phyloP scores from a whole-genome alignment of 2,329 filamentous ascomycete genomes.

The Clarireedia monteithiana region DNA sequence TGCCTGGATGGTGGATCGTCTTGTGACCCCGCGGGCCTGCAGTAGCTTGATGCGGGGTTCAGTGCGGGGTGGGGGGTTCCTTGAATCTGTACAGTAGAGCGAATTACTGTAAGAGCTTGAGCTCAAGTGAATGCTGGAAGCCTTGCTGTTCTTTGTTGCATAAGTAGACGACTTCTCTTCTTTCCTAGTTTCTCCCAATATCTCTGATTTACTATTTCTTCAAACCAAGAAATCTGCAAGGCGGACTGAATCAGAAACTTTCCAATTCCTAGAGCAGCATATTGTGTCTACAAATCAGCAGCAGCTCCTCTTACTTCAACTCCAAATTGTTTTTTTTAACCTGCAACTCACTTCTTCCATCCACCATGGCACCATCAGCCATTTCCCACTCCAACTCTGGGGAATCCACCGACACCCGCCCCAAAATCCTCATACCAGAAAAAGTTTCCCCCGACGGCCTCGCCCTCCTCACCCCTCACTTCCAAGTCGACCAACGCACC shows the following conservation, averaged over 20 bases:
- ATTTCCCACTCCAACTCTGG: conserved; percentile 5
- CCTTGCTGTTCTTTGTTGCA: background rate
- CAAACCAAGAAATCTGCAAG: background rate
- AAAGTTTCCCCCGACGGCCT: conserved; percentile 76
- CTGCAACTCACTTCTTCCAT: background rate
- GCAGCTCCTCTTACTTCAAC: background rate
- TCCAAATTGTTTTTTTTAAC: background rate
- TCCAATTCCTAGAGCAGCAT: background rate
- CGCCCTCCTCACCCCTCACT: conserved; percentile 54
- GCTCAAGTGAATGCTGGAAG: background rate
- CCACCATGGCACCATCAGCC: conserved; percentile 23
- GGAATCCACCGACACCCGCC: conserved; percentile 7
- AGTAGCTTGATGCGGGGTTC: conserved; percentile 6
- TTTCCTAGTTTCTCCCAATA: background rate
- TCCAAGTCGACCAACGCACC: conserved; percentile 62
- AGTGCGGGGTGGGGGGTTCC: background rate
- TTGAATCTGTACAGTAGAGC: background rate
- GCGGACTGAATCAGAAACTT: background rate
- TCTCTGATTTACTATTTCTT: background rate
- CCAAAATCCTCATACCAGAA: conserved; percentile 62
- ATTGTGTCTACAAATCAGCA: background rate
- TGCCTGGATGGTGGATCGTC: background rate
- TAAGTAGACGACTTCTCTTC: background rate
- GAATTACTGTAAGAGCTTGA: background rate
- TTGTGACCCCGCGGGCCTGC: background rate